Base-by-base conservation (phyloP, 768 basidiomycete species). In the Multifurca ochricompacta region DNA sequence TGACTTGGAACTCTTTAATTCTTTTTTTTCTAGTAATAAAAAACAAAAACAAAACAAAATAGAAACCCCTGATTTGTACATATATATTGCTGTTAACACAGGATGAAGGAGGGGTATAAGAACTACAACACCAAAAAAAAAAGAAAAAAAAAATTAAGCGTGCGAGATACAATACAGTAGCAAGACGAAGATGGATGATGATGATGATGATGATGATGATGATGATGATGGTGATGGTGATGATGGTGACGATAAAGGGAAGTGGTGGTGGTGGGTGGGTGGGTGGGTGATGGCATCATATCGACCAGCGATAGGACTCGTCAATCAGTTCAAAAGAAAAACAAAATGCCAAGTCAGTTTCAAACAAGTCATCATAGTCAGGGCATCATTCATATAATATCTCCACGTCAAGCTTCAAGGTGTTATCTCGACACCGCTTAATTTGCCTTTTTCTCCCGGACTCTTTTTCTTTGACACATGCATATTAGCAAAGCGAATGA, bases 251-350 rank as follows among this genome's bases (percentile, higher is more conserved):
- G n/a, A n/a, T n/a, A n/a, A n/a, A 34, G 8, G 39, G 44, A 48
- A 45, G n/a, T 31, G 27, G 35, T 55, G 14, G 14, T 44, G 18
- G 5, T 50, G 39, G 19, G 8, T 40, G 30, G 31, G 21, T 19
- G 30, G 41, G 13, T 19, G 27, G 28, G 25, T 16, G 8, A 9
- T 23, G 25, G 28, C 27, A 45, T n/a, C 3, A 37, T 40, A 51
- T 56, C 55, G 55, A 51, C 55, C 55, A 56, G 55, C 55, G 55
- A 56, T 44, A 40, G 14, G 21, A 42, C 9, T 19, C 25, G 31
- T 45, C 31, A 42, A 32, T 44, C 42, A 36, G 11, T 5, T 5
- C n/a, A 43, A 31, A 27, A 10, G n/a, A 16, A 19, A 21, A 43
- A 31, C 27, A 10, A n/a, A 16, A 19, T 16, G 27, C n/a, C 36